Base-by-base conservation (phyloP, 148 eudicot genomes). In the Amaranthus hypochondriacus region DNA sequence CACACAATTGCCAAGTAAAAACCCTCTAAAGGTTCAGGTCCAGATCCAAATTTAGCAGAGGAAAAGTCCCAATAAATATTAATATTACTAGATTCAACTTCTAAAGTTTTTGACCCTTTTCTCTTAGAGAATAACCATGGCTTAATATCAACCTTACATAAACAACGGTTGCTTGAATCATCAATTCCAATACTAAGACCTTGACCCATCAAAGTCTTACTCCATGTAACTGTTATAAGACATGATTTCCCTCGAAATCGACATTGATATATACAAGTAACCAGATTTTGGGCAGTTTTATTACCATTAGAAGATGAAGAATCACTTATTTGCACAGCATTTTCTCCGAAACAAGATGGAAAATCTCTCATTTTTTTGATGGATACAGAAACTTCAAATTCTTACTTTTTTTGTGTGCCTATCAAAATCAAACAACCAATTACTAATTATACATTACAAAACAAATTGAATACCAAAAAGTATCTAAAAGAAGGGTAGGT, bases 111-210 rank as follows among this genome's bases (percentile, higher is more conserved):
- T 5, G 83, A 87, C 66, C 90, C 90, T 83, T 79, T 87, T 67
- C 78, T 85, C 83, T 87, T 87, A 48, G 90, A 87, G 76, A 87
- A 87, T 74, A 85, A 83, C 88, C 88, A 87, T 53, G 88, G 88
- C 56, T 85, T 87, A 43, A 87, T 74, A 73, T 87, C 90, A 75
- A 81, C 83, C 80, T 87, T 87, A 77, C 88, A 87, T 48, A 85
- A 66, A 65, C 81, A 83, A 11, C 79, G 88, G 46, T 87, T 87
- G 58, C 67, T 73, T 21, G 79, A 79, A 87, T 85, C 88, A 75
- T 87, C 88, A 77, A 87, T 85, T 51, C 82, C 90, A 68, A 87
- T 83, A 75, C 88, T 81, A 15, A 87, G 62, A 52, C 88, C 86
- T 85, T 85, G 90, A 48, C 90, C 90, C 86, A 87, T 87, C 85